Evolutionary conservation across 768 basidiomycete species (phyloP).

Genomic region (Butyriboletus loyo): DNA sequence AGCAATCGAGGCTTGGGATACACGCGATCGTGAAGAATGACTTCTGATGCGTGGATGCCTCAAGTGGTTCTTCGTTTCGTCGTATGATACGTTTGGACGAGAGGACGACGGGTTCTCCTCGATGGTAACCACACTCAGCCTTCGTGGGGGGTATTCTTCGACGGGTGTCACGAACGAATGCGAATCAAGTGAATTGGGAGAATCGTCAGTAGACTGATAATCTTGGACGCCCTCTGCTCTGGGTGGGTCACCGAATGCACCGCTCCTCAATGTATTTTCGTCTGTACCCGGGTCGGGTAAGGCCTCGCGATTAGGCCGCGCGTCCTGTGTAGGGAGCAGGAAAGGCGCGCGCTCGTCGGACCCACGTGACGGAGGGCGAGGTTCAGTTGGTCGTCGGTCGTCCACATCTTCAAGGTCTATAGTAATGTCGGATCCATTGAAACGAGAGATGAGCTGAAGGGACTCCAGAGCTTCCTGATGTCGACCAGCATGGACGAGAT

Average conservation of each 20-base stretch:
- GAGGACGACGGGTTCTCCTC: conserved; percentile 27
- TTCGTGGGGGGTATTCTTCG: conserved; percentile 27
- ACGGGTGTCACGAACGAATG: conserved; percentile 23
- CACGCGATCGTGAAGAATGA: conserved; percentile 7
- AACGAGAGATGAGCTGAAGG: conserved; percentile 78
- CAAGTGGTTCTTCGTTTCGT: conserved; percentile 17
- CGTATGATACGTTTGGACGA: conserved; percentile 1
- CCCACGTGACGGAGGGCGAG: conserved; percentile 12
- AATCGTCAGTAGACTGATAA: conserved; percentile 29
- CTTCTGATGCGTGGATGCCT: neutral
- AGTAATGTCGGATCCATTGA: conserved; percentile 73
- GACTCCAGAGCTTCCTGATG: conserved; percentile 81
- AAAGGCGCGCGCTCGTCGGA: conserved; percentile 30
- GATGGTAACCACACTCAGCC: conserved; percentile 25
- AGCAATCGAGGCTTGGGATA: conserved; percentile 33
- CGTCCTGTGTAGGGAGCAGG: conserved; percentile 20
- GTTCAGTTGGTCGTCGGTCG: conserved; percentile 35
- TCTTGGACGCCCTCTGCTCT: conserved; percentile 22
- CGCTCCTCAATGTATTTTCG: neutral
- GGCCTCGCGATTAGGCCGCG: neutral
- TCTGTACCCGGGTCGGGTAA: conserved; percentile 10
- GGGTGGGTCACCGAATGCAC: conserved; percentile 1
- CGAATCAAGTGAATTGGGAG: conserved; percentile 29
- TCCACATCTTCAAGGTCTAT: conserved; percentile 72
- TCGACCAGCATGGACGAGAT: conserved; percentile 85